A percentile compares a stretch with the other conserved stretches of the same genome.
These are phyloP conservation scores for Xylaria sp. DNA, from an alignment of 495 filamentous ascomycete genomes.

Conservation along the genomic window DNA sequence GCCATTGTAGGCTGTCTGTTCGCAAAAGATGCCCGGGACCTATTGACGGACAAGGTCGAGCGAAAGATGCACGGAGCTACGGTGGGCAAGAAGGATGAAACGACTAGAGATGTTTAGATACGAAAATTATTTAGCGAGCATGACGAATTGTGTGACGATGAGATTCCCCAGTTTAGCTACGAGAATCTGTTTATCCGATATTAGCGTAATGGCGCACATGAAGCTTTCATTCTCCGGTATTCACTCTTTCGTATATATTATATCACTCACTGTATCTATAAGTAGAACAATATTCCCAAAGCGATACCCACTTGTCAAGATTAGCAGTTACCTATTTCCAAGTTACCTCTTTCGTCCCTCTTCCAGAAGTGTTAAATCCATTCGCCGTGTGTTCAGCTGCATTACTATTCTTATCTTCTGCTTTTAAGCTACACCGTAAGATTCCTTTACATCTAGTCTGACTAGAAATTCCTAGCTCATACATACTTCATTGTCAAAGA, in stretches of 20 bases:
- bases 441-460: background rate
- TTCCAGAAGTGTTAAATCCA: background rate
- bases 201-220: conserved; percentile 4
- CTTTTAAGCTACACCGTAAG: background rate
- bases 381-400: background rate
- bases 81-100: conserved; percentile 20
- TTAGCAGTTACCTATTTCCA: background rate
- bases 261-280: background rate
- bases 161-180: conserved; percentile 7
- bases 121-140: conserved; percentile 21
- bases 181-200: background rate
- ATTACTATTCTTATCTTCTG: background rate
- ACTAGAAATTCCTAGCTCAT: background rate
- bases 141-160: conserved; percentile 11
- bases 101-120: conserved; percentile 13
- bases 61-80: conserved; percentile 36
- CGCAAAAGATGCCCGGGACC: conserved; percentile 44
- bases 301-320: conserved; percentile 4
- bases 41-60: conserved; percentile 47
- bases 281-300: background rate
- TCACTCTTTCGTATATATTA: background rate
- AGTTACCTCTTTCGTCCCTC: background rate
- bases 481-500: background rate
- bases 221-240: background rate
- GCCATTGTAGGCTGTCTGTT: conserved; percentile 52